These are phyloP conservation scores for Prunus mongolica DNA, from an alignment of 306 rosid species.

Conservation along the genomic window DNA sequence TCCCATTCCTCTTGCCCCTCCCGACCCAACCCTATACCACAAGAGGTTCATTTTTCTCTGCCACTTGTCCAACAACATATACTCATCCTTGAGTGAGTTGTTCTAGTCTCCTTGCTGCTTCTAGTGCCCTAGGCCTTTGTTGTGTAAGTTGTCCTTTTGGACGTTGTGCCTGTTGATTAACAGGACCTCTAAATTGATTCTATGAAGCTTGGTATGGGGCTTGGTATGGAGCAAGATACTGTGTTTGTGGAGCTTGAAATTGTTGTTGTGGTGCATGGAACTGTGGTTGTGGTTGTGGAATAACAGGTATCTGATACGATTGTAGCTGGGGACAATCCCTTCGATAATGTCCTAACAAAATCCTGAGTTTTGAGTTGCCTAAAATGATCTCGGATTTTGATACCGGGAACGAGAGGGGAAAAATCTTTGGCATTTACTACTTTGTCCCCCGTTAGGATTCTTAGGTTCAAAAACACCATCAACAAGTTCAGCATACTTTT, in stretches of 20 bases:
- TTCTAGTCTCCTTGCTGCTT: background rate
- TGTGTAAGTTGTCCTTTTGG: background rate
- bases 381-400: too few species aligned
- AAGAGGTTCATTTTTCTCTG: rapidly evolving
- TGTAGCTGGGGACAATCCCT: background rate
- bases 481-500: too few species aligned
- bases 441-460: too few species aligned
- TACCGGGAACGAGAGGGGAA: too few species aligned
- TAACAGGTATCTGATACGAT: background rate
- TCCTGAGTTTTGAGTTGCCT: too few species aligned
- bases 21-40: background rate
- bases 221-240: background rate
- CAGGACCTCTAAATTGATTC: too few species aligned
- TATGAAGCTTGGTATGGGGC: background rate
- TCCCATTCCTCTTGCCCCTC: too few species aligned
- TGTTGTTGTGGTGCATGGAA: background rate
- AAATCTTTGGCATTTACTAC: too few species aligned
- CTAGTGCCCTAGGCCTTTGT: background rate
- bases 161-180: background rate
- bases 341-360: too few species aligned
- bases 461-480: too few species aligned
- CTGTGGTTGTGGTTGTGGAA: too few species aligned
- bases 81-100: background rate
- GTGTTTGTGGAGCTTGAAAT: background rate
- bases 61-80: background rate